phyloP scores from a whole-genome alignment of 441 rosid species.

The Erysimum cheiri region DNA sequence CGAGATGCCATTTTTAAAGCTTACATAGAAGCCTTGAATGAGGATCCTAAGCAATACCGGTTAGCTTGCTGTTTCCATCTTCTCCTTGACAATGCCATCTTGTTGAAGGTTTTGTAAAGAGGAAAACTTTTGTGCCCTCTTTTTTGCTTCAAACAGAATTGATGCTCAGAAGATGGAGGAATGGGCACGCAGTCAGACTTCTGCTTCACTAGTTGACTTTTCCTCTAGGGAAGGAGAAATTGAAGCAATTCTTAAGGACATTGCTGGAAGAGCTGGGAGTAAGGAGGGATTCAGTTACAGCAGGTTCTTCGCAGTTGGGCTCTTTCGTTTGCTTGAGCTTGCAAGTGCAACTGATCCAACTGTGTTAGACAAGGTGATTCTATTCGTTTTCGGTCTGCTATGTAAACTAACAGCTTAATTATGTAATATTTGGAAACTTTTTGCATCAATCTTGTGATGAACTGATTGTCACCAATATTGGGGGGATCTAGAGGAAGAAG shows the following conservation, averaged over 20 bases:
- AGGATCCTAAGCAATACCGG: constrained; percentile 94
- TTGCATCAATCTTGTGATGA: constrained; percentile 15
- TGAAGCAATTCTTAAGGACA: constrained; percentile 75
- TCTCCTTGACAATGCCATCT: background rate
- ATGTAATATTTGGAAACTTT: background rate
- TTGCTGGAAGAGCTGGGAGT: constrained; percentile 75
- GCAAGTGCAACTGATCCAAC: constrained; percentile 85
- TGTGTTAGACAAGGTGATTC: constrained; percentile 74
- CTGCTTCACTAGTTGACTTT: constrained; percentile 75
- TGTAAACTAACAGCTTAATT: background rate
- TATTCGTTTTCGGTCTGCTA: background rate
- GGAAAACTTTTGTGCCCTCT: constrained; percentile 15
- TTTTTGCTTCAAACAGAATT: constrained; percentile 48
- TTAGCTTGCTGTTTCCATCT: constrained; percentile 35
- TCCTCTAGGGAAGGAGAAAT: constrained; percentile 81
- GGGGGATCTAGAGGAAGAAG: constrained; percentile 9
- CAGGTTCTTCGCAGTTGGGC: constrained; percentile 94
- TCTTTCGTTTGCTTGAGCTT: constrained; percentile 93
- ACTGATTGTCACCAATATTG: constrained; percentile 7
- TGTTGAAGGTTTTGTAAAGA: constrained; percentile 8
- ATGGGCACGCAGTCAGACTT: constrained; percentile 81
- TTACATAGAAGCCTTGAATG: constrained; percentile 75
- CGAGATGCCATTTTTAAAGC: constrained; percentile 85
- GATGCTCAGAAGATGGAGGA: constrained; percentile 93
- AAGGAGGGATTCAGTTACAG: constrained; percentile 89